A percentile compares a stretch with the other conserved stretches of the same genome.
phyloP scores from a whole-genome alignment of 345 rosid genomes.

The Balakata baccata region DNA sequence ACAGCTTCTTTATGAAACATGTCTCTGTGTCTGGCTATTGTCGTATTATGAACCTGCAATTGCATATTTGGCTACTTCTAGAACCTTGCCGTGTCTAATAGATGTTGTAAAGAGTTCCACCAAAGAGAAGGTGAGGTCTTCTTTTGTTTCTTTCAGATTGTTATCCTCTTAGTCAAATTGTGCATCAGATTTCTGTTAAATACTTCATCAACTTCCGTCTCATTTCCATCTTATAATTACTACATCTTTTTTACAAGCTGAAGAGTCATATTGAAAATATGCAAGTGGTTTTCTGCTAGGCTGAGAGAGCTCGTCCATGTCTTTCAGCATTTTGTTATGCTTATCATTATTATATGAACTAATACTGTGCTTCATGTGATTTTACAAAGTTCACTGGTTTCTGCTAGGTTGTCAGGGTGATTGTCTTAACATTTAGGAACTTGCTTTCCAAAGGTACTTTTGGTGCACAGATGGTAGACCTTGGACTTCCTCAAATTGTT shows the following conservation, averaged over 20 bases:
- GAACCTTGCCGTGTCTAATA: slow-evolving; percentile 67
- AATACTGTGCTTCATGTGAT: slow-evolving; percentile 14
- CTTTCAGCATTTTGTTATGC: background rate
- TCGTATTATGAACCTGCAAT: slow-evolving; percentile 91
- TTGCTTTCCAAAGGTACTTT: slow-evolving; percentile 77
- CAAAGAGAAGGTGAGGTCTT: slow-evolving; percentile 76
- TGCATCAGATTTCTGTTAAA: background rate
- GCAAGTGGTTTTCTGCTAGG: slow-evolving; percentile 10
- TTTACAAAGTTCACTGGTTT: slow-evolving; percentile 19
- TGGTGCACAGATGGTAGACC: slow-evolving; percentile 96
- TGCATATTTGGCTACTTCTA: slow-evolving; percentile 81
- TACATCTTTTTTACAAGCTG: background rate
- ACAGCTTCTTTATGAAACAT: slow-evolving; percentile 96
- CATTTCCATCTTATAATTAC: background rate
- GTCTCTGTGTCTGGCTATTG: slow-evolving; percentile 90
- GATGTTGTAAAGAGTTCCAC: slow-evolving; percentile 88
- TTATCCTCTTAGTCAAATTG: background rate
- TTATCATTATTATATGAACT: background rate
- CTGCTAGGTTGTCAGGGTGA: slow-evolving; percentile 87
- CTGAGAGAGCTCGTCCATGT: slow-evolving; percentile 1
- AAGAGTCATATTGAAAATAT: slow-evolving; percentile 11
- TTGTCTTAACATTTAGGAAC: slow-evolving; percentile 73
- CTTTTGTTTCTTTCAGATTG: slow-evolving; percentile 3
- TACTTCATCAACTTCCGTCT: slow-evolving; percentile 5
- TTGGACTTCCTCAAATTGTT: slow-evolving; percentile 84